These are phyloP conservation scores for Clonostachys solani DNA, from an alignment of 2,329 filamentous ascomycete genomes.

Conservation along the genomic window DNA sequence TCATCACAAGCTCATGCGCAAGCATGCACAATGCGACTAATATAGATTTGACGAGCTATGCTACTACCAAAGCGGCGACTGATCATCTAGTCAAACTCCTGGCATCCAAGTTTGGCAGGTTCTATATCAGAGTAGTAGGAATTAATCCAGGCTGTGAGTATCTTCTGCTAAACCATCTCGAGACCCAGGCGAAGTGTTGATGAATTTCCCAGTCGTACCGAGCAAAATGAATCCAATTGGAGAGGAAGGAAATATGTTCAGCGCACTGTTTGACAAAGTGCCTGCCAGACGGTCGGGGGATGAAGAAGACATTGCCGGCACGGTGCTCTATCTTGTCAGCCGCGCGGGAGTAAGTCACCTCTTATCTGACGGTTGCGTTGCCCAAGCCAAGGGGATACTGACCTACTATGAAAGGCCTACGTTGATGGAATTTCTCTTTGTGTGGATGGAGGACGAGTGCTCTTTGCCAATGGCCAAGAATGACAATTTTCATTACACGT, in stretches of 20 bases:
- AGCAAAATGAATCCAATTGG: conserved; percentile 26
- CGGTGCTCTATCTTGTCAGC: conserved; percentile 20
- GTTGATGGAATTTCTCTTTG: conserved; percentile 21
- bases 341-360: conserved; percentile 18
- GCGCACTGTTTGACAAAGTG: conserved; percentile 20
- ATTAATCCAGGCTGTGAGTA: conserved; percentile 26
- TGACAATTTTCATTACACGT: background rate
- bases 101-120: conserved; percentile 37
- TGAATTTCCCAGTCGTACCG: conserved; percentile 18
- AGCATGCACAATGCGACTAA: conserved; percentile 49
- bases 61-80: conserved; percentile 44
- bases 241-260: conserved; percentile 22
- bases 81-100: conserved; percentile 44
- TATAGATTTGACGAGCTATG: conserved; percentile 46
- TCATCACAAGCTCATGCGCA: conserved; percentile 46
- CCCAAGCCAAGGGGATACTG: background rate
- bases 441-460: conserved; percentile 20
- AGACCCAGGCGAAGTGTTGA: background rate
- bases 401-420: conserved; percentile 13
- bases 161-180: background rate
- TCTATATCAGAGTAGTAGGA: conserved; percentile 22
- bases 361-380: background rate
- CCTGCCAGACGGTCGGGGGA: conserved; percentile 20
- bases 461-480: conserved; percentile 21
- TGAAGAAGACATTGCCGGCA: conserved; percentile 21